Evolutionary conservation across 768 basidiomycete species (phyloP), one percentile per base, ranked within the genome.

Genomic region (Sporobolomyces pararoseus): DNA sequence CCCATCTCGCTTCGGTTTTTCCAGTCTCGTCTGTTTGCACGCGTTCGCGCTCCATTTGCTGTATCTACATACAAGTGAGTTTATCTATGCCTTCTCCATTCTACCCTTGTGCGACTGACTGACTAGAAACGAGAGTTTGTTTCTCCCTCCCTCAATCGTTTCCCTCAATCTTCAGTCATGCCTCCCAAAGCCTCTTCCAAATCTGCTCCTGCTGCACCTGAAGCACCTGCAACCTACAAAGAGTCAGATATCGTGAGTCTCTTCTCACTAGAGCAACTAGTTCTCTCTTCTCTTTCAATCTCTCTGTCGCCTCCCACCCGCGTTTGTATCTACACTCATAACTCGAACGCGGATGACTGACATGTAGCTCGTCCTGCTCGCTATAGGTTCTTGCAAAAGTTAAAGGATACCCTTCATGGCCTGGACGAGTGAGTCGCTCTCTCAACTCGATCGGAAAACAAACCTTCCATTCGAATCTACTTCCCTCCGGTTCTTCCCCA

Each of bases 341-440:
- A 9, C 39, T 42, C 39, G 17, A 42, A 42, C 17, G 9, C 39
- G 9, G 9, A 42, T 9, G 17, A 9, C 17, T 17, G 39, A 9
- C 17, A 9, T 42, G 10, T 17, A 42, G 17, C 39, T 42, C 39
- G 39, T 9, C 9, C 39, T 42, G 9, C 10, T 42, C 39, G 17
- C 39, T 42, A 13, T 55, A 74, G 75, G 91, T 98, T 46, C 86
- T 97, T 70, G 92, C 86, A 31, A 94, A 95, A 83, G 82, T 99
- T 78, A 90, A 90, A 68, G 96, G 95, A 14, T 97, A 83, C 82
- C 92, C 96, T 2, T 84, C 89, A 6, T 99, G 96, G 96, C 96
- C 93, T 63, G 91, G 87, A 79, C 89, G 90, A 83, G 95, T 95
- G 78, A 81, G 90, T 85, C 7, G 9, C 39, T 17, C 39, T 42